Evolutionary conservation across 257 asterid species (phyloP).

Genomic region (Rauvolfia tetraphylla): DNA sequence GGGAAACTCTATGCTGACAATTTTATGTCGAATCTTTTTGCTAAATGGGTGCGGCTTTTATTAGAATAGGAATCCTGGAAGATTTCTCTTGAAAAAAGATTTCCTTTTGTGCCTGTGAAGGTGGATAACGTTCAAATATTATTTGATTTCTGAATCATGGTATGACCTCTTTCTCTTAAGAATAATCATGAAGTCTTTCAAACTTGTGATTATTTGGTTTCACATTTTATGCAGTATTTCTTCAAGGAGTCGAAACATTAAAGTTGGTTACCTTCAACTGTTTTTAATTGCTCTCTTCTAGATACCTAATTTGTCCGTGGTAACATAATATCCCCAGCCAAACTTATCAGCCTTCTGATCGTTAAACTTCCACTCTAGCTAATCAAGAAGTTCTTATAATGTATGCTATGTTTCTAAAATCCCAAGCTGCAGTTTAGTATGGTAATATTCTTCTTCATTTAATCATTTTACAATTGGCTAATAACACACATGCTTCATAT

Average conservation of each 20-base stretch:
- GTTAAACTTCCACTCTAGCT: background rate
- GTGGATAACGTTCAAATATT: background rate
- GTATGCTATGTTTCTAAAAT: background rate
- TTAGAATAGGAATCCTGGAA: background rate
- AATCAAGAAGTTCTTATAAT: background rate
- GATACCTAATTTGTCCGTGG: background rate
- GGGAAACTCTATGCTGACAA: background rate
- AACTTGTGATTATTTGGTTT: background rate
- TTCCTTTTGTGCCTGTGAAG: background rate
- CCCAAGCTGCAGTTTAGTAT: background rate
- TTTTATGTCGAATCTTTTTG: background rate
- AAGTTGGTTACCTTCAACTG: background rate
- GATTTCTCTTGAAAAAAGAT: background rate
- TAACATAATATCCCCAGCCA: background rate
- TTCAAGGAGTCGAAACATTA: background rate
- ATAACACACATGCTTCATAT: constrained; percentile 18
- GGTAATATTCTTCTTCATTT: background rate
- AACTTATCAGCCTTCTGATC: background rate
- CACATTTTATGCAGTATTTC: background rate
- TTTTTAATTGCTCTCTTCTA: background rate
- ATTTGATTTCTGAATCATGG: background rate
- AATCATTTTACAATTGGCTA: background rate
- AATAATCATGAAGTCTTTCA: background rate
- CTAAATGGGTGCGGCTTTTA: background rate
- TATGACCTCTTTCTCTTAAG: background rate